phyloP scores from a whole-genome alignment of 2,329 filamentous ascomycete genomes.

The Paraconiothyrium sp. region DNA sequence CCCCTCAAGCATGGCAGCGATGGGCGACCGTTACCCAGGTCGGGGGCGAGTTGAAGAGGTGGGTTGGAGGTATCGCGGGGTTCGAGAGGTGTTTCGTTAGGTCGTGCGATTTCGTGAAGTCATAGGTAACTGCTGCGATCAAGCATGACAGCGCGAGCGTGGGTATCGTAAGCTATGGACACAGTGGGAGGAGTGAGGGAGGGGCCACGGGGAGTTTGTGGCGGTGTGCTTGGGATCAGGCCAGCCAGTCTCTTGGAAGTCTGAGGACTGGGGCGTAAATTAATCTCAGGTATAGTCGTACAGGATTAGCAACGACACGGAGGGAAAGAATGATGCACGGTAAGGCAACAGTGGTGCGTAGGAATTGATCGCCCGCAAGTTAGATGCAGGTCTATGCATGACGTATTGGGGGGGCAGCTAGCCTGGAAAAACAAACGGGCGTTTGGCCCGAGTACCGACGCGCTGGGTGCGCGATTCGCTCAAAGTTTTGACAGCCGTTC shows the following conservation, averaged over 20 bases:
- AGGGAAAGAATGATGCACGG: constrained; percentile 33
- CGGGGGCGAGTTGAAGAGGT: constrained; percentile 53
- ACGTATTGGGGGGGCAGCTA: constrained; percentile 35
- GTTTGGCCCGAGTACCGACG: constrained; percentile 31
- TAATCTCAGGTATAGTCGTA: constrained; percentile 21
- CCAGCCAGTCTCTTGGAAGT: not conserved
- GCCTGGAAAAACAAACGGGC: constrained; percentile 11
- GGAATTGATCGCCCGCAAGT: constrained; percentile 44
- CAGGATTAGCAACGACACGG: constrained; percentile 31
- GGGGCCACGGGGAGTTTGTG: constrained; percentile 22
- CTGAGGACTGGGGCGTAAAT: constrained; percentile 5
- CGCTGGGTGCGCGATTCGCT: constrained; percentile 38
- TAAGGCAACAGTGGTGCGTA: constrained; percentile 27
- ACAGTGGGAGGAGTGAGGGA: constrained; percentile 25
- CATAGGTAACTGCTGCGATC: constrained; percentile 39
- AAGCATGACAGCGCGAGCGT: constrained; percentile 27
- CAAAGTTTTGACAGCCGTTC: constrained; percentile 24
- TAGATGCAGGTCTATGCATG: constrained; percentile 45
- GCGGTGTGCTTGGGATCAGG: constrained; percentile 29
- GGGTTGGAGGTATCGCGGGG: constrained; percentile 29
- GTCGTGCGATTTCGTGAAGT: constrained; percentile 42
- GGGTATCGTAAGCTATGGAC: constrained; percentile 38
- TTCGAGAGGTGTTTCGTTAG: constrained; percentile 36
- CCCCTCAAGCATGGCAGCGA: constrained; percentile 87
- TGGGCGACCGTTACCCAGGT: constrained; percentile 76